Conservation (phyloP, 2,329 filamentous ascomycete species). For the Fusarium lyarnte region DNA sequence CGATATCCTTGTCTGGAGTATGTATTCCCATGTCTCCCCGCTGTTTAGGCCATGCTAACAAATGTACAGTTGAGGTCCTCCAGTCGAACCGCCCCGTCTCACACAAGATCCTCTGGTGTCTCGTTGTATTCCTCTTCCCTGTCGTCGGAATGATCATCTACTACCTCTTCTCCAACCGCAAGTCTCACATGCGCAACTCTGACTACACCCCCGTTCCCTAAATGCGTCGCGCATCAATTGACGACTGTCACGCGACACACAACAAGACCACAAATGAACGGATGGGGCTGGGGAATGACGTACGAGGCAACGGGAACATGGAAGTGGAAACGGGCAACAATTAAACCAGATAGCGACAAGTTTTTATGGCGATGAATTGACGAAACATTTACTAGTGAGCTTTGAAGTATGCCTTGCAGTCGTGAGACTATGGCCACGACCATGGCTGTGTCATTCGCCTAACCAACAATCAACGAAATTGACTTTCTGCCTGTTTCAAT, state of each 20-base stretch:
- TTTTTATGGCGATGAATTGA: not conserved
- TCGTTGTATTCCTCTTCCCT: constrained; percentile 72
- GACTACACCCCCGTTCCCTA: constrained; percentile 60
- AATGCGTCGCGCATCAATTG: not conserved
- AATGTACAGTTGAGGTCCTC: constrained; percentile 66
- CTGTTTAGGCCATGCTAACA: constrained; percentile 7
- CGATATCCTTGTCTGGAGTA: constrained; percentile 71
- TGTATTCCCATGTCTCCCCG: constrained; percentile 41
- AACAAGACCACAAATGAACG: accelerated
- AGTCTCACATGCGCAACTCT: constrained; percentile 60
- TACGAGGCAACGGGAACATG: accelerated
- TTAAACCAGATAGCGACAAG: not conserved
- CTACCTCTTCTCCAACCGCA: constrained; percentile 71
- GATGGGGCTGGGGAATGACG: not conserved
- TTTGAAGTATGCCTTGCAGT: not conserved
- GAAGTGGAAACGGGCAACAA: not conserved
- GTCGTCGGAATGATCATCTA: constrained; percentile 70
- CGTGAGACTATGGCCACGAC: not conserved
- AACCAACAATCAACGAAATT: not conserved
- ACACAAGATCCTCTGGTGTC: constrained; percentile 69
- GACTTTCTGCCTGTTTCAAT: not conserved
- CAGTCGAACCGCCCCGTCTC: constrained; percentile 68
- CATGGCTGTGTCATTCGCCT: not conserved
- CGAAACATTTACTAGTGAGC: not conserved
- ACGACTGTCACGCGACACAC: accelerated